A percentile compares a stretch with the other conserved stretches of the same genome.
These are phyloP conservation scores for Pyrenopolyporus hunteri DNA, from an alignment of 495 filamentous ascomycete genomes.

Conservation along the genomic window DNA sequence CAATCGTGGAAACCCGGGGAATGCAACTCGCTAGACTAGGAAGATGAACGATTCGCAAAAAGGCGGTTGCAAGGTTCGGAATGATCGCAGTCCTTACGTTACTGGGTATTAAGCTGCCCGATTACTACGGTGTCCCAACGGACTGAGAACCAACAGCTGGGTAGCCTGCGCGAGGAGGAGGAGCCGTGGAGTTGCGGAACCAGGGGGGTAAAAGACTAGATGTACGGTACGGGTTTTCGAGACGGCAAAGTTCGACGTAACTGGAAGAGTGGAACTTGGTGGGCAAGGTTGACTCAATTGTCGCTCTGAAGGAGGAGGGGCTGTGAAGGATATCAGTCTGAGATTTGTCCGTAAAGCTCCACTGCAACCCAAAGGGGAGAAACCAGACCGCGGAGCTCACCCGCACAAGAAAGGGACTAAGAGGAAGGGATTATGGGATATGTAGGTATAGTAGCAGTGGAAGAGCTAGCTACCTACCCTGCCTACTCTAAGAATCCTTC, in stretches of 20 bases:
- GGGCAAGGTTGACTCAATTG: conserved; percentile 26
- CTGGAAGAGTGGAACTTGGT: conserved; percentile 28
- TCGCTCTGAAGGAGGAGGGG: conserved; percentile 34
- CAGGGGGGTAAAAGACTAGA: conserved; percentile 4
- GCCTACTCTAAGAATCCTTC: conserved; percentile 28
- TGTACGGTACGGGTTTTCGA: conserved; percentile 26
- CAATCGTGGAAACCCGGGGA: conserved; percentile 20
- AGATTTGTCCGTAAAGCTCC: conserved; percentile 34
- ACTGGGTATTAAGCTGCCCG: conserved; percentile 5
- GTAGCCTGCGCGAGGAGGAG: conserved; percentile 11
- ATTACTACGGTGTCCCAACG: conserved; percentile 17
- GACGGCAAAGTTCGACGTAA: conserved; percentile 20
- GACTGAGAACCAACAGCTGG: conserved; percentile 11
- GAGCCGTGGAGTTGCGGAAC: background rate
- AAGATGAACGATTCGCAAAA: conserved; percentile 12
- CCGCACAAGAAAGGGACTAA: conserved; percentile 15
- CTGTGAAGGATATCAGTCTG: conserved; percentile 35
- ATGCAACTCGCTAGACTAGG: conserved; percentile 1
- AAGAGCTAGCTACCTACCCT: background rate
- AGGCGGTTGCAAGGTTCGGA: conserved; percentile 10
- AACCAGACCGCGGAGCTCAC: conserved; percentile 23
- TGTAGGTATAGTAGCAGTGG: background rate
- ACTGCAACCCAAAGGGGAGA: conserved; percentile 34
- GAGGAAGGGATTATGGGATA: no score
- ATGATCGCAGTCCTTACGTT: conserved; percentile 14